Percentiles rank a stretch among this genome's conserved stretches.
phyloP scores from a whole-genome alignment of 2,329 filamentous ascomycete genomes.

The Arthroderma sp. region DNA sequence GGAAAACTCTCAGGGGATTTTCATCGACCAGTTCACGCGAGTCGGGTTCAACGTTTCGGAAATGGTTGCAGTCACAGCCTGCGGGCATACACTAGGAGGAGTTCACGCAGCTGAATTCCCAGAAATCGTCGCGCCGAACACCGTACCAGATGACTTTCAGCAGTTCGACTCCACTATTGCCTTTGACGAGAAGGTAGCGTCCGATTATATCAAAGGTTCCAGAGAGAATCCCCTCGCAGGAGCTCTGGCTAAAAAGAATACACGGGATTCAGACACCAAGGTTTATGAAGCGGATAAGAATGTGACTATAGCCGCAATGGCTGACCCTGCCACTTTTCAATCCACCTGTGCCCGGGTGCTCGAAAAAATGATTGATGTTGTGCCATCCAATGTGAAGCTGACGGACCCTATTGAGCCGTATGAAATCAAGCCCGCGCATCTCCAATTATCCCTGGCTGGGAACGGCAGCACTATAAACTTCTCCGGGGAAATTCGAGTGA shows the following conservation, averaged over 20 bases:
- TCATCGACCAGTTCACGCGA: slow-evolving; percentile 9
- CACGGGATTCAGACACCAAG: slow-evolving; percentile 8
- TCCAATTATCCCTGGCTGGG: slow-evolving; percentile 6
- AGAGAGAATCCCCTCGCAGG: slow-evolving; percentile 5
- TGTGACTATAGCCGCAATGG: slow-evolving; percentile 5
- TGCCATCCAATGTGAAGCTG: slow-evolving; percentile 5
- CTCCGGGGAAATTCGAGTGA: slow-evolving; percentile 8
- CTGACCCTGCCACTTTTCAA: slow-evolving; percentile 3
- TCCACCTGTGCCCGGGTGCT: slow-evolving; percentile 5
- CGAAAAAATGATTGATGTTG: slow-evolving; percentile 10
- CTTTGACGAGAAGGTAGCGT: slow-evolving; percentile 8
- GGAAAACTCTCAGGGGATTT: slow-evolving; percentile 8
- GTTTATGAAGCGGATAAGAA: slow-evolving; percentile 8
- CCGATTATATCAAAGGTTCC: slow-evolving; percentile 4
- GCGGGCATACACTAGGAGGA: slow-evolving; percentile 8
- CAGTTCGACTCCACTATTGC: slow-evolving; percentile 4
- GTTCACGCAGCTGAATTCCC: slow-evolving; percentile 7
- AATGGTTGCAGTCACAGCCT: slow-evolving; percentile 8
- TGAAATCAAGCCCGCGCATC: slow-evolving; percentile 6
- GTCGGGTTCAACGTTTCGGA: slow-evolving; percentile 7
- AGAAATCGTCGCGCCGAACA: slow-evolving; percentile 3
- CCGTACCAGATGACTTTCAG: slow-evolving; percentile 5
- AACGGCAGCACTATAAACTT: slow-evolving; percentile 6
- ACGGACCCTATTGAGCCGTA: slow-evolving; percentile 7
- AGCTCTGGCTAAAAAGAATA: slow-evolving; percentile 2